Evolutionary conservation across 1,284 basidiomycete species (phyloP).

Genomic region (Melampsora larici-populina): DNA sequence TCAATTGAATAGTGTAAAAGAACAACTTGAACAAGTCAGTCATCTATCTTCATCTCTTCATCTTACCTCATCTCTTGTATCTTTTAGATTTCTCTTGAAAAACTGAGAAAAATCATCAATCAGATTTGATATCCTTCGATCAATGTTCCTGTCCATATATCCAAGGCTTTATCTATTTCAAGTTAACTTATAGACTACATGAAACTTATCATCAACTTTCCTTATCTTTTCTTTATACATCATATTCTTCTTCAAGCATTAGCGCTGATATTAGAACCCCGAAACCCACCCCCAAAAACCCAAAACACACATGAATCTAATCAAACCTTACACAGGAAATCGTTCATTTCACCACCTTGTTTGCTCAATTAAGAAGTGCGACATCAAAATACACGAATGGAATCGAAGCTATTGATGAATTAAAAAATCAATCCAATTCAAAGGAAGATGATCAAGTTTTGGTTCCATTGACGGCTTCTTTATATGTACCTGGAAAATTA

Average conservation of each 20-base stretch:
- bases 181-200: too few species aligned
- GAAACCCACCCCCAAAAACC: background rate
- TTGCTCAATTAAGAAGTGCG: slow-evolving; percentile 84
- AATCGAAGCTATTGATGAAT: slow-evolving; percentile 73
- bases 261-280: slow-evolving; percentile 43
- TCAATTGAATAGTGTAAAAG: slow-evolving; percentile 33
- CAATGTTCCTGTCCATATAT: too few species aligned
- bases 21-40: slow-evolving; percentile 43
- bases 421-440: slow-evolving; percentile 61
- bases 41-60: background rate
- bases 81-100: background rate
- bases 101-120: too few species aligned
- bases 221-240: background rate
- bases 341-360: slow-evolving; percentile 84
- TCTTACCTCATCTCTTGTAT: background rate
- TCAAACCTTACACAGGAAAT: slow-evolving; percentile 68
- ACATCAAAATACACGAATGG: slow-evolving; percentile 88
- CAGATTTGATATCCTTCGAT: too few species aligned
- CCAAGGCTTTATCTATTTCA: too few species aligned
- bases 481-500: slow-evolving; percentile 90
- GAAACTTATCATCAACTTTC: too few species aligned
- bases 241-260: slow-evolving; percentile 51
- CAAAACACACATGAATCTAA: slow-evolving; percentile 45
- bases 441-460: slow-evolving; percentile 74
- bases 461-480: slow-evolving; percentile 85